A percentile compares a stretch with the other conserved stretches of the same genome.
Conservation (phyloP, 1,284 basidiomycete genomes). For the Peniophora sp. region DNA sequence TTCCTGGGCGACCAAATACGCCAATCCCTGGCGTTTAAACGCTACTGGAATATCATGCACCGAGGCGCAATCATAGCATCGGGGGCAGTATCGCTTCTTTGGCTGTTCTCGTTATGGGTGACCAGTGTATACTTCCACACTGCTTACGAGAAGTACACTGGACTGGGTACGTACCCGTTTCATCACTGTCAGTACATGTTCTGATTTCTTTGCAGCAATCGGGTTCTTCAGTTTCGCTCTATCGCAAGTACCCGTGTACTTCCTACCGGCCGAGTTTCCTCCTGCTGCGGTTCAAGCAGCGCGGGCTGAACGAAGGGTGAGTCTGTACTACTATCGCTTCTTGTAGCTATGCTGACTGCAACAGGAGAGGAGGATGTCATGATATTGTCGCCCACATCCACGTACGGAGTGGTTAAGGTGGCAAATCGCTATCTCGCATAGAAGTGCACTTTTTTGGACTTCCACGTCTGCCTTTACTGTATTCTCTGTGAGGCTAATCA, state of each 20-base stretch:
- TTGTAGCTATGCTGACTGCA: too few relatives aligned
- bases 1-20: constrained; percentile 75
- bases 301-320: too few relatives aligned
- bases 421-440: too few relatives aligned
- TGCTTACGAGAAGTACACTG: constrained; percentile 80
- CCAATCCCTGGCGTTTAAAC: constrained; percentile 29
- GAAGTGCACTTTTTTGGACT: too few relatives aligned
- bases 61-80: constrained; percentile 34
- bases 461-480: too few relatives aligned
- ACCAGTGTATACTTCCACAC: constrained; percentile 91
- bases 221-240: neutral
- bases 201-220: neutral
- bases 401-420: too few relatives aligned
- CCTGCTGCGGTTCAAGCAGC: constrained; percentile 1
- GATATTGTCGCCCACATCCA: too few relatives aligned
- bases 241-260: neutral
- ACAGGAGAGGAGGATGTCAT: too few relatives aligned
- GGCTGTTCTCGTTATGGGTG: constrained; percentile 71
- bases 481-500: too few relatives aligned
- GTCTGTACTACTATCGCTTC: too few relatives aligned
- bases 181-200: neutral
- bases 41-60: constrained; percentile 1
- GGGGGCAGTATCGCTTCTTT: constrained; percentile 50
- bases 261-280: constrained; percentile 4
- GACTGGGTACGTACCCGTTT: constrained; percentile 55